phyloP scores from a whole-genome alignment of 768 basidiomycete species.

The Xerocomellus intermedius region DNA sequence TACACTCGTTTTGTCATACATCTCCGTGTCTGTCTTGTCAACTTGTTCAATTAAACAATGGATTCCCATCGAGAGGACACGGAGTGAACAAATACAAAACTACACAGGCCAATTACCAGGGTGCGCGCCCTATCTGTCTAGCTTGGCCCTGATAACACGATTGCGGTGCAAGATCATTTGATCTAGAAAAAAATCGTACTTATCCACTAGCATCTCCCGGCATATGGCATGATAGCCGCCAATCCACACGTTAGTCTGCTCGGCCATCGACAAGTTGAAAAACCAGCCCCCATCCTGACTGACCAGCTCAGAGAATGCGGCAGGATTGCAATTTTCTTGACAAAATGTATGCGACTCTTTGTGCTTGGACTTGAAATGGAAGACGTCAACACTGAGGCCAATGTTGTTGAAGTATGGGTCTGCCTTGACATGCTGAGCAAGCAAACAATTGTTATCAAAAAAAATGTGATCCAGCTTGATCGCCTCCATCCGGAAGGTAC shows the following conservation, averaged over 20 bases:
- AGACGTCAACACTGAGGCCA: slow-evolving; percentile 35
- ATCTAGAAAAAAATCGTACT: slow-evolving; percentile 37
- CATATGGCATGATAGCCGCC: slow-evolving; percentile 33
- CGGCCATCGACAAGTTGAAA: slow-evolving; percentile 37
- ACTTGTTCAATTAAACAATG: too few species aligned
- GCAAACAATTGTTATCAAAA: not conserved
- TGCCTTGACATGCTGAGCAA: not conserved
- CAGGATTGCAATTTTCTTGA: slow-evolving; percentile 31
- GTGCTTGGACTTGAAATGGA: slow-evolving; percentile 41
- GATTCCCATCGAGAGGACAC: too few species aligned
- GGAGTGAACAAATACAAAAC: too few species aligned
- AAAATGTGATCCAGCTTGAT: slow-evolving; percentile 3
- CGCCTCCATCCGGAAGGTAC: not conserved
- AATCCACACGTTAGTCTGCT: slow-evolving; percentile 40
- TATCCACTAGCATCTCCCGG: slow-evolving; percentile 32
- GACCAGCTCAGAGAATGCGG: slow-evolving; percentile 28
- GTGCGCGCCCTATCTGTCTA: not conserved
- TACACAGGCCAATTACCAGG: slow-evolving; percentile 7
- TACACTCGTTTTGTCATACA: too few species aligned
- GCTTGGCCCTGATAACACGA: not conserved
- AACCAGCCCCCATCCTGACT: slow-evolving; percentile 28
- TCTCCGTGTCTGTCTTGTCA: too few species aligned
- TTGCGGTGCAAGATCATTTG: slow-evolving; percentile 36
- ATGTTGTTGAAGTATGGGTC: slow-evolving; percentile 15
- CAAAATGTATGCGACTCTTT: slow-evolving; percentile 26